Evolutionary conservation across 257 asterid genomes (phyloP).

Genomic region (Anisodus tanguticus): DNA sequence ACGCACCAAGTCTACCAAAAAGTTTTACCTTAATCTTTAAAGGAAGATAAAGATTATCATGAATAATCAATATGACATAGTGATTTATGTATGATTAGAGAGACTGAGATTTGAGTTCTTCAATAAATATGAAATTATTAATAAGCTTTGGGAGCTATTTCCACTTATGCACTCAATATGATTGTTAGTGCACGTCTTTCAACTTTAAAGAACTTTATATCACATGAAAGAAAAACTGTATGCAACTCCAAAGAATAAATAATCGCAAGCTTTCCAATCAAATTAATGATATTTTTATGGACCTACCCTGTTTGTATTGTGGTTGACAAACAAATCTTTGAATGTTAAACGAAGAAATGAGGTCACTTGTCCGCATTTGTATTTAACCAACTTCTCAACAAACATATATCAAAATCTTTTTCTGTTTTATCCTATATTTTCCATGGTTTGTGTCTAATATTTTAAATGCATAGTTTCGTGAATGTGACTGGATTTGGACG

Average conservation of each 20-base stretch:
- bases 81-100: not conserved
- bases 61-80: too few relatives aligned
- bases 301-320: not conserved
- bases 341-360: not conserved
- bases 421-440: not conserved
- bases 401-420: not conserved
- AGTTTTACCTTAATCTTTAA: not conserved
- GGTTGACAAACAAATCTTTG: not conserved
- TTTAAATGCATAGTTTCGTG: not conserved
- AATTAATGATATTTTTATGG: not conserved
- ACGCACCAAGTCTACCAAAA: not conserved
- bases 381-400: not conserved
- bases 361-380: not conserved
- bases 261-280: not conserved
- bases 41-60: not conserved
- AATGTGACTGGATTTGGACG: slow-evolving; percentile 12
- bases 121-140: not conserved
- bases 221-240: not conserved
- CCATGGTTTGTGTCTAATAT: not conserved
- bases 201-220: not conserved
- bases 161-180: too few relatives aligned
- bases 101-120: not conserved
- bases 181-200: not conserved
- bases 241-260: not conserved
- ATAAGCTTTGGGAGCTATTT: not conserved